These are phyloP conservation scores for Colletotrichum trifolii DNA, from an alignment of 2,329 filamentous ascomycete species.

Conservation along the genomic window DNA sequence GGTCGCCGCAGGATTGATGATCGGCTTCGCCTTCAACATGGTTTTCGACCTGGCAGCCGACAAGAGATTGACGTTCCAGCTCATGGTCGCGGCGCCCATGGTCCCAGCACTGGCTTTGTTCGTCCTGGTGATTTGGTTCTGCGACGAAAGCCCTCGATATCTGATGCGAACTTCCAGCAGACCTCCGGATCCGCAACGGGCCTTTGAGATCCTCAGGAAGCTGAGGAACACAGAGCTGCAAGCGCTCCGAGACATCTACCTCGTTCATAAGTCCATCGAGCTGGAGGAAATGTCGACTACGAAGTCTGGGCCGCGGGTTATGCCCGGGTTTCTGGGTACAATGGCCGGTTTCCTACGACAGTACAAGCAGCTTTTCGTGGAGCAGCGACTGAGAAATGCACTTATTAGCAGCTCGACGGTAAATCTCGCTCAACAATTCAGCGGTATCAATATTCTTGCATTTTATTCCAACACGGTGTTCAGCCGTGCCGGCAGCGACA, in stretches of 20 bases:
- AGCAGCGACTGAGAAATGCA: conserved; percentile 46
- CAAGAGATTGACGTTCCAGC: conserved; percentile 37
- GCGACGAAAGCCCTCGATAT: conserved; percentile 53
- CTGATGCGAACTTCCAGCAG: conserved; percentile 49
- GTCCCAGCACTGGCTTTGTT: conserved; percentile 49
- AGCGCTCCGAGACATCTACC: conserved; percentile 54
- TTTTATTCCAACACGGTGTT: conserved; percentile 53
- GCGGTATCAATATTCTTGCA: conserved; percentile 53
- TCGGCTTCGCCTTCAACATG: conserved; percentile 50
- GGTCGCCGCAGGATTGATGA: conserved; percentile 51
- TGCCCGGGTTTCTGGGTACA: conserved; percentile 23
- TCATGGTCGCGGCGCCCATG: conserved; percentile 50
- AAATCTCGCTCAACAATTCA: conserved; percentile 47
- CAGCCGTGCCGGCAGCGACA: conserved; percentile 38
- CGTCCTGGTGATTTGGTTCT: conserved; percentile 47
- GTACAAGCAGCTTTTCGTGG: conserved; percentile 43
- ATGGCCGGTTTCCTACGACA: conserved; percentile 44
- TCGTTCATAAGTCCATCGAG: conserved; percentile 48
- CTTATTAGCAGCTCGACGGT: conserved; percentile 47
- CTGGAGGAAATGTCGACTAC: conserved; percentile 37
- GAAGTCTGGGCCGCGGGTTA: neutral
- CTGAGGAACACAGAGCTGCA: conserved; percentile 54
- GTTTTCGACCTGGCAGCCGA: conserved; percentile 44
- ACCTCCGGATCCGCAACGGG: conserved; percentile 46
- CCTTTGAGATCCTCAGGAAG: conserved; percentile 47